phyloP scores from a whole-genome alignment of 345 rosid species.

The Acer saccharum region DNA sequence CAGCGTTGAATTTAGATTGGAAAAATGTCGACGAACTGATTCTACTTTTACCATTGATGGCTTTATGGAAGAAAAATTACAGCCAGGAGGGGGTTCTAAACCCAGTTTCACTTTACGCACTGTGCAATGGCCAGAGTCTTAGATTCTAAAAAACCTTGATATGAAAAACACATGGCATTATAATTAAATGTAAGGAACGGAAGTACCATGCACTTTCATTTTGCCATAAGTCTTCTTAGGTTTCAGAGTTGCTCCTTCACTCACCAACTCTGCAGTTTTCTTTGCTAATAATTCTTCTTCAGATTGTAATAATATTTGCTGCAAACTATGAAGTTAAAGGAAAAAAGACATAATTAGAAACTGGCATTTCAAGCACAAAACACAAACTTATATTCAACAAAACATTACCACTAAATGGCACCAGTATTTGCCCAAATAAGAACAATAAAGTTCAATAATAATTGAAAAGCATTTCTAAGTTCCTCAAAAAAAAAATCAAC shows the following conservation, averaged over 20 bases:
- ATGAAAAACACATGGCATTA: slow-evolving; percentile 12
- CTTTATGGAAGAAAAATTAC: slow-evolving; percentile 61
- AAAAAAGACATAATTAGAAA: slow-evolving; percentile 4
- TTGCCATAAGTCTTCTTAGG: slow-evolving; percentile 77
- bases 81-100: slow-evolving; percentile 72
- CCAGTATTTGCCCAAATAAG: not conserved
- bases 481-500: not conserved
- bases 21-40: slow-evolving; percentile 51
- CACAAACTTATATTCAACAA: not conserved
- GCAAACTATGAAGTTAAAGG: slow-evolving; percentile 42
- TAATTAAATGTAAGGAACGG: slow-evolving; percentile 4
- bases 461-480: not conserved
- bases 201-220: slow-evolving; percentile 85
- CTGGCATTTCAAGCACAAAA: not conserved
- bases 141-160: slow-evolving; percentile 20
- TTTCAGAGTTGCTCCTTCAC: slow-evolving; percentile 65
- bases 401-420: not conserved
- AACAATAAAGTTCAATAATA: not conserved
- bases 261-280: slow-evolving; percentile 58
- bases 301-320: slow-evolving; percentile 70
- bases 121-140: slow-evolving; percentile 37
- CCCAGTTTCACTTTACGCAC: slow-evolving; percentile 85
- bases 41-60: slow-evolving; percentile 56
- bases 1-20: slow-evolving; percentile 54
- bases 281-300: slow-evolving; percentile 86